These are phyloP conservation scores for Podospora bellae-mahoneyi DNA, from an alignment of 495 filamentous ascomycete species.

Conservation along the genomic window DNA sequence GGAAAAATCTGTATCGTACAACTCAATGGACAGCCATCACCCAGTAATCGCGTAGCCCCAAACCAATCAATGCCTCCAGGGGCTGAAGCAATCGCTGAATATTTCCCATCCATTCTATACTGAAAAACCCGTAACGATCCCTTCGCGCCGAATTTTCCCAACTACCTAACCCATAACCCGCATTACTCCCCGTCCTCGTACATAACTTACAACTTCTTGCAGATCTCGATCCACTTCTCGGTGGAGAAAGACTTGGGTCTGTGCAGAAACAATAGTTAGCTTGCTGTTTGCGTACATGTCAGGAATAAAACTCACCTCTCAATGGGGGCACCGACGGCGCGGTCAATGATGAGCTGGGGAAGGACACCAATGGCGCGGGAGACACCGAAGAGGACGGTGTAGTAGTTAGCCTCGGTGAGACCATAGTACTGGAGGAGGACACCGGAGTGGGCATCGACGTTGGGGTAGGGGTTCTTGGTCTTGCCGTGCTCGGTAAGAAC, in stretches of 20 bases:
- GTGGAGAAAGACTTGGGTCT: conserved; percentile 96
- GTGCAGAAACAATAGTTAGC: conserved; percentile 5
- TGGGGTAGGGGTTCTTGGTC: conserved; percentile 75
- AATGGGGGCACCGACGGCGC: conserved; percentile 83
- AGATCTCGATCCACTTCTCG: conserved; percentile 89
- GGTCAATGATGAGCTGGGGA: conserved; percentile 98
- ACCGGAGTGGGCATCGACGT: conserved; percentile 73
- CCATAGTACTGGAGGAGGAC: conserved; percentile 99
- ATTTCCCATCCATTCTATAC: conserved; percentile 33
- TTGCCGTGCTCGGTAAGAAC: conserved; percentile 99
- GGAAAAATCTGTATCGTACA: conserved; percentile 29
- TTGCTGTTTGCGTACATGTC: conserved; percentile 15
- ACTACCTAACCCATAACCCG: conserved; percentile 23
- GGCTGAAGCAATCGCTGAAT: conserved; percentile 21
- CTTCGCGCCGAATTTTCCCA: conserved; percentile 28
- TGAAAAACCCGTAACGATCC: conserved; percentile 32
- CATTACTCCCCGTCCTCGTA: conserved; percentile 11
- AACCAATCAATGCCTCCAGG: background rate
- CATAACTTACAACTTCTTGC: conserved; percentile 72
- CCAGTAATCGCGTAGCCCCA: conserved; percentile 12
- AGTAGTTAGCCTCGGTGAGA: conserved; percentile 97
- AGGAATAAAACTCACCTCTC: conserved; percentile 50
- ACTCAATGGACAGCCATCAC: conserved; percentile 26
- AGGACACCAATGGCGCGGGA: conserved; percentile 96
- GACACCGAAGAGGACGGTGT: conserved; percentile 98